Percentiles rank a stretch among this genome's conserved stretches.
These are phyloP conservation scores for Climacium dendroides DNA, from an alignment of 225 moss, liverwort and hornwort species.

Conservation along the genomic window DNA sequence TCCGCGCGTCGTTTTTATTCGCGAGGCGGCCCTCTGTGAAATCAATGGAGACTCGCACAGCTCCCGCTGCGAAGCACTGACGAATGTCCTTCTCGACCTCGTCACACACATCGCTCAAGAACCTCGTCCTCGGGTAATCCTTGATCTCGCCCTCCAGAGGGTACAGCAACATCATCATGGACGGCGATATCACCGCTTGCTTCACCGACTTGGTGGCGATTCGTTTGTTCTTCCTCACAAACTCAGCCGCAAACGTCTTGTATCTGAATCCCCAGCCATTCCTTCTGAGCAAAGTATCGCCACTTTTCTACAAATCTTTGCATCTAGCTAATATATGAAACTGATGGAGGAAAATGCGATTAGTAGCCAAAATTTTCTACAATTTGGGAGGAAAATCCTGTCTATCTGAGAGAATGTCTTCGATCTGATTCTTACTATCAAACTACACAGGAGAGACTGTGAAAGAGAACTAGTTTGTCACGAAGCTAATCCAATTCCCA, in stretches of 20 bases:
- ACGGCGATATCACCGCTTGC: constrained; percentile 40
- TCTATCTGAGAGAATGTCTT: no score
- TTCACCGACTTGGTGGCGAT: constrained; percentile 27
- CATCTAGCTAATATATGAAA: not conserved
- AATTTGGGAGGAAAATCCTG: accelerated
- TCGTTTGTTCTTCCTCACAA: constrained; percentile 19
- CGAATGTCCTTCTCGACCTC: constrained; percentile 54
- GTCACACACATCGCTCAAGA: constrained; percentile 23
- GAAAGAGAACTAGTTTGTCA: no score
- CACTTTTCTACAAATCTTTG: not conserved
- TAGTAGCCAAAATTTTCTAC: not conserved
- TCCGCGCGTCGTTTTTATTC: constrained; percentile 35
- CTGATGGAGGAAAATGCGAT: not conserved
- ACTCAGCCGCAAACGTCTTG: constrained; percentile 37
- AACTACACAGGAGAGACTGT: not conserved
- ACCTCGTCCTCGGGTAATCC: constrained; percentile 8
- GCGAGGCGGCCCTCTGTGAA: constrained; percentile 50
- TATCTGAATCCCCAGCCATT: not conserved
- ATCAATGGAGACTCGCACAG: constrained; percentile 30
- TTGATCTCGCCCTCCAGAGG: constrained; percentile 15
- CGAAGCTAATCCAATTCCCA: not conserved
- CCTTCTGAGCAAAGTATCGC: not conserved
- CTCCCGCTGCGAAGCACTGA: constrained; percentile 21
- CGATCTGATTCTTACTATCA: not conserved
- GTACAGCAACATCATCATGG: constrained; percentile 41